phyloP scores from a whole-genome alignment of 306 rosid species.

The Dryas drummondii region DNA sequence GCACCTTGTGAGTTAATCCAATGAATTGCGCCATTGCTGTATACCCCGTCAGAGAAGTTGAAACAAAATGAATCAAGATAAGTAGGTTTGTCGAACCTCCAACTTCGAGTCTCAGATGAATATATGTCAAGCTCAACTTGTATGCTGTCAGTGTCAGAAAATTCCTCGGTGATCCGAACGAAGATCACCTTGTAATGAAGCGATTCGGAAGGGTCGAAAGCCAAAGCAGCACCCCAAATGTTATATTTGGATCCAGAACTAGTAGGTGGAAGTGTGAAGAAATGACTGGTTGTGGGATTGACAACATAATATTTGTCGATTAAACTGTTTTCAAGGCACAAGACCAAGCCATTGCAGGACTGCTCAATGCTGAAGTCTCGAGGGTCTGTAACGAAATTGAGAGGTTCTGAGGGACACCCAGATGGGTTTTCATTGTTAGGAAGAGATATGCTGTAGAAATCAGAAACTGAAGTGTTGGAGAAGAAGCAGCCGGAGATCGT shows the following conservation, averaged over 20 bases:
- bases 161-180: not conserved
- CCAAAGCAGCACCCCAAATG: not conserved
- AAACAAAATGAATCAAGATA: not conserved
- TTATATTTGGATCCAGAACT: not conserved
- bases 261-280: not conserved
- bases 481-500: not conserved
- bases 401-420: too few relatives aligned
- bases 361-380: not conserved
- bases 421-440: too few relatives aligned
- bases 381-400: too few relatives aligned
- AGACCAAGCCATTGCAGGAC: constrained; percentile 25
- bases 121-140: not conserved
- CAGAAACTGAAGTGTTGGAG: too few relatives aligned
- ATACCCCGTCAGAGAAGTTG: constrained; percentile 6
- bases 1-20: not conserved
- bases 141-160: too few relatives aligned
- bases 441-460: too few relatives aligned
- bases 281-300: not conserved
- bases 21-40: constrained; percentile 19
- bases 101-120: constrained; percentile 9
- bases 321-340: not conserved
- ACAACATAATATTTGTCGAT: not conserved
- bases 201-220: constrained; percentile 12
- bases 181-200: constrained; percentile 11
- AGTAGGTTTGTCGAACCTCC: constrained; percentile 11